Percentiles rank a stretch among this genome's conserved stretches.
Conservation (phyloP, 441 rosid species). For the Adansonia madagascariensis region DNA sequence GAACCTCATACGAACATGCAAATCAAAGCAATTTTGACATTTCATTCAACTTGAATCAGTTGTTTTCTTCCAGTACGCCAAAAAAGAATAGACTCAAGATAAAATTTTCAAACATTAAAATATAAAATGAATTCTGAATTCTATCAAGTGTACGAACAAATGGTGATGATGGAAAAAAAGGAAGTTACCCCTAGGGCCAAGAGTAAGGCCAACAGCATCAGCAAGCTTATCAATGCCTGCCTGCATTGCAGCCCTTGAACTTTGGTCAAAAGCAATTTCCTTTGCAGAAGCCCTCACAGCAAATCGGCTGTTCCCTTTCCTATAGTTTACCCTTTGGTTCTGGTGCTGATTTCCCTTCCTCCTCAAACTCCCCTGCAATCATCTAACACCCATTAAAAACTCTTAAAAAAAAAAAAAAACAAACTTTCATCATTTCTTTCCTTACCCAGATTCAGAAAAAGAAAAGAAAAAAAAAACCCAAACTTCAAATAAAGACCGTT, state of each 20-base stretch:
- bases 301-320: constrained; percentile 56
- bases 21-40: not conserved
- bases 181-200: constrained; percentile 87
- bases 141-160: not conserved
- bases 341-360: constrained; percentile 57
- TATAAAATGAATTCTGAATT: not conserved
- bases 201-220: constrained; percentile 90
- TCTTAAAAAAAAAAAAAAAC: not conserved
- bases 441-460: not conserved
- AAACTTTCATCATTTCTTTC: not conserved
- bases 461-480: not conserved
- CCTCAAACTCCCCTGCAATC: constrained; percentile 47
- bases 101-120: not conserved
- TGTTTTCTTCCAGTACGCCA: not conserved
- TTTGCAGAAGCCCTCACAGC: constrained; percentile 76
- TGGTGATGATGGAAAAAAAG: not conserved
- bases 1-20: not conserved
- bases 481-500: not conserved
- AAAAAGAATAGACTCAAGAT: not conserved
- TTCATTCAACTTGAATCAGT: not conserved
- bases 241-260: constrained; percentile 85
- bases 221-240: constrained; percentile 93
- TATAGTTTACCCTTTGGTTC: constrained; percentile 58
- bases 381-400: constrained; percentile 5
- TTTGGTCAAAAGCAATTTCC: constrained; percentile 88